Percentiles rank a stretch among this genome's conserved stretches.
phyloP scores from a whole-genome alignment of 2,329 filamentous ascomycete genomes.

The Paraphaeosphaeria sporulosa region DNA sequence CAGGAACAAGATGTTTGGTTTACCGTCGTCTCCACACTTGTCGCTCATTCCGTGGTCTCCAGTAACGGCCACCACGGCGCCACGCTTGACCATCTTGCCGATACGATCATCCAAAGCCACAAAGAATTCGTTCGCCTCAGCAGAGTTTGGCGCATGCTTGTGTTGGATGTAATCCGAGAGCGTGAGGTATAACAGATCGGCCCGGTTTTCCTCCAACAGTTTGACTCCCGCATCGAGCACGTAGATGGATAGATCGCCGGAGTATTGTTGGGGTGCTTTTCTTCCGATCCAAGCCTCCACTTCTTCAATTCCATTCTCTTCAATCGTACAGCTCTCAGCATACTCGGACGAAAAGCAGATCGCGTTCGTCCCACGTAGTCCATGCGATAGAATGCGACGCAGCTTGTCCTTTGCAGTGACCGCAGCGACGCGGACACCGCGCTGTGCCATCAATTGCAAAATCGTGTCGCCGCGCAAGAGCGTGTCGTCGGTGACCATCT shows the following conservation, averaged over 20 bases:
- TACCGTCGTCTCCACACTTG: conserved; percentile 41
- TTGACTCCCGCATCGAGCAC: conserved; percentile 56
- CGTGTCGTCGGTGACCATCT: conserved; percentile 53
- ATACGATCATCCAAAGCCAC: conserved; percentile 44
- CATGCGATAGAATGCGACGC: conserved; percentile 50
- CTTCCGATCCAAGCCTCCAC: conserved; percentile 51
- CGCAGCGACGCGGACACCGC: conserved; percentile 52
- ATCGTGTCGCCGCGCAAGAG: conserved; percentile 53
- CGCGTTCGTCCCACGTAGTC: conserved; percentile 35
- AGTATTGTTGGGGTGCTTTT: conserved; percentile 51
- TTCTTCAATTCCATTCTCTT: conserved; percentile 46
- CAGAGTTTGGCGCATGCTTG: conserved; percentile 49
- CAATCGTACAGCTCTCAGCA: conserved; percentile 39
- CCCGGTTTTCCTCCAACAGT: conserved; percentile 48
- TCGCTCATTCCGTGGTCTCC: conserved; percentile 56
- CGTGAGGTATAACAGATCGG: conserved; percentile 55
- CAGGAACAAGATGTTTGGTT: conserved; percentile 51
- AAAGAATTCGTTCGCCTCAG: conserved; percentile 51
- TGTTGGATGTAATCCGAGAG: conserved; percentile 57
- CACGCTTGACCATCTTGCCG: conserved; percentile 42
- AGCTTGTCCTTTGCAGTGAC: conserved; percentile 57
- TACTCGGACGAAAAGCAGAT: conserved; percentile 53
- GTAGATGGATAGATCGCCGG: conserved; percentile 54
- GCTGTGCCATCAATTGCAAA: conserved; percentile 49
- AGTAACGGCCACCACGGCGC: conserved; percentile 50